Evolutionary conservation across 1,139 yeast genomes (phyloP), one percentile per base, ranked within the genome.

Genomic region (Pneumocystis wakefieldiae): DNA sequence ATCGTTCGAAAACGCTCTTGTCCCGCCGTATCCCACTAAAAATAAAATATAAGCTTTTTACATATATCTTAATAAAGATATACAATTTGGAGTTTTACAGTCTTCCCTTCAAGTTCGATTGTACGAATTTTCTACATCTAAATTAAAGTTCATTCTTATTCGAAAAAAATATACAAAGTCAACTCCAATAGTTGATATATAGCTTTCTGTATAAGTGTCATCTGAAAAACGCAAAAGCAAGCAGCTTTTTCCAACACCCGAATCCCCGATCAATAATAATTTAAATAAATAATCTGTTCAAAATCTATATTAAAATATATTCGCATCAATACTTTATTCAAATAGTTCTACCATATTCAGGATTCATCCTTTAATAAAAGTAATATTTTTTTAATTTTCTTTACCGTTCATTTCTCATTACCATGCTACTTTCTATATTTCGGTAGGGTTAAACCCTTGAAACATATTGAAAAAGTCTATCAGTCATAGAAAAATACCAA

Each of bases 171-270:
- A 35, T 65, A 70, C 72, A 80, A 92, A 92, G 74, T 92, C 98
- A 63, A 92, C 98, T 64, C 98, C 98, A 74, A 92, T 92, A 63
- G 98, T 92, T 64, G 97, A 89, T 71, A 92, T 91, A 78, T 92
- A 92, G 72, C 94, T 96, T 71, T 92, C 96, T 57, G 97, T 91
- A 77, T 91, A 92, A 60, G 97, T 90, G 77, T 92, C 96, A 75
- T 92, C 98, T 63, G 97, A 96, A 74, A 92, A 92, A 76, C 98
- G 85, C 72, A 92, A 81, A 73, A 92, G 80, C 73, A 92, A 80
- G 80, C 97, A 92, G 14, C 97, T 90, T 76, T 92, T 92, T 68
- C 98, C 98, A 62, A 92, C 98, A 70, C 98, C 98, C 64, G 97
- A 90, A 77, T 92, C 97, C 66, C 98, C 98, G 72, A 92, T 92